A percentile compares a stretch with the other conserved stretches of the same genome.
phyloP scores from a whole-genome alignment of 306 rosid species.

The Geum urbanum region DNA sequence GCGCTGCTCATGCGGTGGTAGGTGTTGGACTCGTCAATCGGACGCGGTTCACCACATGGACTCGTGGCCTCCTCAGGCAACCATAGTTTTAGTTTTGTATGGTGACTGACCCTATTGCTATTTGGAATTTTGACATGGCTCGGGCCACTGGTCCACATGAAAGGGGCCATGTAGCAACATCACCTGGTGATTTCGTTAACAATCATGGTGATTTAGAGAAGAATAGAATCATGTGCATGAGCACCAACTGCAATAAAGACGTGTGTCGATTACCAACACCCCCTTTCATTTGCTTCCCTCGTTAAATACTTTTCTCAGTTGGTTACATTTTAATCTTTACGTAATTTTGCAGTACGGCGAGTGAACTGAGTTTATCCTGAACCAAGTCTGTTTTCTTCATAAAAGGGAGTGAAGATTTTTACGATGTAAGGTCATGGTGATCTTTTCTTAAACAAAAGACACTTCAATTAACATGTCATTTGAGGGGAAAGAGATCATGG shows the following conservation, averaged over 20 bases:
- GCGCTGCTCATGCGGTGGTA: slow-evolving; percentile 14
- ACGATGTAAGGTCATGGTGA: too few species aligned
- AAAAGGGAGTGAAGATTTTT: too few species aligned
- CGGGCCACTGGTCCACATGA: too few species aligned
- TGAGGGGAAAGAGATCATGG: neutral
- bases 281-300: neutral
- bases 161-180: neutral
- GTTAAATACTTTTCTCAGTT: neutral
- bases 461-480: neutral
- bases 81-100: too few species aligned
- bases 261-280: slow-evolving; percentile 14
- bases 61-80: too few species aligned
- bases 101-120: neutral
- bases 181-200: neutral
- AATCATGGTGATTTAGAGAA: neutral
- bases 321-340: too few species aligned
- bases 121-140: neutral
- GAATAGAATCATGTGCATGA: neutral
- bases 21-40: slow-evolving; percentile 16
- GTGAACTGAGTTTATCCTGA: too few species aligned
- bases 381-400: too few species aligned
- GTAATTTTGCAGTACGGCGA: too few species aligned
- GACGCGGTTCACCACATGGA: slow-evolving; percentile 44
- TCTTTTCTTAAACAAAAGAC: too few species aligned
- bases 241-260: slow-evolving; percentile 26